These are phyloP conservation scores for Magnaporthiopsis poae DNA, from an alignment of 2,329 filamentous ascomycete genomes.

Conservation along the genomic window DNA sequence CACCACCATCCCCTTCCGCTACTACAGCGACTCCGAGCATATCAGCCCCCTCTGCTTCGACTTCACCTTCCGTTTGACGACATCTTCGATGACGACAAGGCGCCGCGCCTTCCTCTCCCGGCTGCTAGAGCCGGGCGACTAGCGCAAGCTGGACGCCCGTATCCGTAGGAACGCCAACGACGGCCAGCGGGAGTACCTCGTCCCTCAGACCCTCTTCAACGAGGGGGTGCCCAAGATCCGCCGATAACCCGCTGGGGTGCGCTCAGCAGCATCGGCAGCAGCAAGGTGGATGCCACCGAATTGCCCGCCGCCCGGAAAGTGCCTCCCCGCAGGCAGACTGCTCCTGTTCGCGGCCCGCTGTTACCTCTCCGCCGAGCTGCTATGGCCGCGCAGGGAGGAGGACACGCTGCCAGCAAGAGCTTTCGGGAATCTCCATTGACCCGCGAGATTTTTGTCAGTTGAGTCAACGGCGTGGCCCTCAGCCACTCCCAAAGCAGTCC, in stretches of 20 bases:
- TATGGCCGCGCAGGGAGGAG: slow-evolving; percentile 23
- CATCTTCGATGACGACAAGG: slow-evolving; percentile 31
- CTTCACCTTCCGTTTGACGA: slow-evolving; percentile 32
- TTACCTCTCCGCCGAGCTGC: slow-evolving; percentile 21
- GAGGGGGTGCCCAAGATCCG: slow-evolving; percentile 16
- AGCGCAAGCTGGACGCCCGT: slow-evolving; percentile 37
- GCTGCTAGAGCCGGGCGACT: slow-evolving; percentile 32
- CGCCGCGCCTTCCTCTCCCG: slow-evolving; percentile 25
- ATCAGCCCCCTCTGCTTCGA: slow-evolving; percentile 20
- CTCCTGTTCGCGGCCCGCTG: slow-evolving; percentile 24
- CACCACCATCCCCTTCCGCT: slow-evolving; percentile 23
- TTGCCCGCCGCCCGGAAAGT: neutral
- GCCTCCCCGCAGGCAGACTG: slow-evolving; percentile 11
- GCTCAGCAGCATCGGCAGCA: neutral
- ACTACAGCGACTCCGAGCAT: slow-evolving; percentile 19
- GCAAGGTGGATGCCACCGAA: too few species aligned
- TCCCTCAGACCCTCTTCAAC: slow-evolving; percentile 26
- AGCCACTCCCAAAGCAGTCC: too few species aligned
- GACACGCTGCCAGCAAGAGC: slow-evolving; percentile 7
- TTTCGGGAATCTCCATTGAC: too few species aligned
- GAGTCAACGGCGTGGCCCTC: too few species aligned
- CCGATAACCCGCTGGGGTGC: slow-evolving; percentile 19
- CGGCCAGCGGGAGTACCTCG: slow-evolving; percentile 20
- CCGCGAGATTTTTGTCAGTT: too few species aligned
- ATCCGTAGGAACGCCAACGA: slow-evolving; percentile 16